Base-by-base conservation (phyloP, 2,329 filamentous ascomycete genomes). In the Zasmidium angulare region DNA sequence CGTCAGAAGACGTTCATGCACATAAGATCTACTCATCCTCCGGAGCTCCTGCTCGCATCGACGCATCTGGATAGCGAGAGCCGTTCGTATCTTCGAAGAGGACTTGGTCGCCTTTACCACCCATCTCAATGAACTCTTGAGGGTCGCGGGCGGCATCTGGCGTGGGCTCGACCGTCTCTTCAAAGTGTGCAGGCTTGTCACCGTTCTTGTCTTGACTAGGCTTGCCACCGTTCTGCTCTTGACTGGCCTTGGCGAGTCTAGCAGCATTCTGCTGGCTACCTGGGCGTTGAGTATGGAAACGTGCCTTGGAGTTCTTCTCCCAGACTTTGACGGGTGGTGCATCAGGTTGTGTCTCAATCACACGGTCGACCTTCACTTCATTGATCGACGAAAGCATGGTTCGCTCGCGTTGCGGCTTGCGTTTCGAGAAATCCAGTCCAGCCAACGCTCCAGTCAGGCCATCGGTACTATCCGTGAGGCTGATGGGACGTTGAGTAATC, bases 371-470 rank as follows among this genome's bases (percentile, higher is more conserved):
- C 70, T 84, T 77, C 71, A 95, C 84, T 52, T 91, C 85, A 74
- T 96, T 96, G 74, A 96, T 84, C 51, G 84, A 87, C 68, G 89
- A 89, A 40, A 99, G 82, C 55, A 98, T 77, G 0, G 95, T 99
- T 50, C 95, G 86, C 76, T 98, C 90, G 14, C 95, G 86, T 23
- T 84, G 80, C 0, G 91, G 78, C 63, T 93, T 95, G 64, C 93
- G 87, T 68, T 89, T 89, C 23, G 89, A 86, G 72, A 99, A 93
- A 66, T 95, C 91, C 10, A 99, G 83, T 11, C 85, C 84, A 22
- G 86, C 86, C 66, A 99, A 85, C 29, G 90, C 92, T n/a, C 90
- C 90, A 0, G 95, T 93, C 21, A 99, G 82, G 4, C 93, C 93
- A 70, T 96, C 92, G 17, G 93, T 97, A 76, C 92, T 96, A 77